Evolutionary conservation across 768 basidiomycete genomes (phyloP), one percentile per base, ranked within the genome.

Genomic region (Lyophyllum decastes): DNA sequence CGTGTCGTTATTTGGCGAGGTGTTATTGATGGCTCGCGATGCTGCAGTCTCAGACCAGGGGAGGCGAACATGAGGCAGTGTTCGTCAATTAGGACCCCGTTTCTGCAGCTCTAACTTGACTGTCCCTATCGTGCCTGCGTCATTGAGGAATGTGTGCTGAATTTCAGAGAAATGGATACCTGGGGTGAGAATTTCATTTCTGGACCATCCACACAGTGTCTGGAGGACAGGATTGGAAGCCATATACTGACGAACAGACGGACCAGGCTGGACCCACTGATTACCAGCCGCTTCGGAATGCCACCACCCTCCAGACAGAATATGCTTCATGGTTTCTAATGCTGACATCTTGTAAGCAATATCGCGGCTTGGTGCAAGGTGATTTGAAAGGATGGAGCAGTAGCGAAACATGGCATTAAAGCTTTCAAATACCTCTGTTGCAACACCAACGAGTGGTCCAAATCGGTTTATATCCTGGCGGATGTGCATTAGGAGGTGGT

Each of bases 401-500:
- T 66, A 57, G 0, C 76, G 66, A 49, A 80, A 79, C 8, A 82
- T 64, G 6, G 70, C 71, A 62, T 82, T 80, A 59, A 69, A 82
- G 48, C 67, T 70, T 57, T 81, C 79, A 58, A 70, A 78, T 0
- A 55, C 52, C 38, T 78, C 74, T 0, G 73, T 73, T 27, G 73
- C 64, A 34, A 69, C 25, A 12, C 46, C 46, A 1, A 47, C 46
- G 12, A 47, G 24, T 5, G 46, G 46, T 17, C 46, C 46, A 56
- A 74, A 75, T 0, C 66, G 67, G 1, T 41, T n/a, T 2, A 76
- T 73, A 57, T 78, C 75, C 9, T 70, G 67, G 16, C 49, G 45
- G 10, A 76, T 33, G 49, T 78, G 77, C 0, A 58, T n/a, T 6
- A 77, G 45, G 5, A 46, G 45, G 45, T 46, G 45, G 22, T 46